Percentiles rank a stretch among this genome's conserved stretches.
These are phyloP conservation scores for Arbutus unedo DNA, from an alignment of 148 eudicot genomes.

Conservation along the genomic window DNA sequence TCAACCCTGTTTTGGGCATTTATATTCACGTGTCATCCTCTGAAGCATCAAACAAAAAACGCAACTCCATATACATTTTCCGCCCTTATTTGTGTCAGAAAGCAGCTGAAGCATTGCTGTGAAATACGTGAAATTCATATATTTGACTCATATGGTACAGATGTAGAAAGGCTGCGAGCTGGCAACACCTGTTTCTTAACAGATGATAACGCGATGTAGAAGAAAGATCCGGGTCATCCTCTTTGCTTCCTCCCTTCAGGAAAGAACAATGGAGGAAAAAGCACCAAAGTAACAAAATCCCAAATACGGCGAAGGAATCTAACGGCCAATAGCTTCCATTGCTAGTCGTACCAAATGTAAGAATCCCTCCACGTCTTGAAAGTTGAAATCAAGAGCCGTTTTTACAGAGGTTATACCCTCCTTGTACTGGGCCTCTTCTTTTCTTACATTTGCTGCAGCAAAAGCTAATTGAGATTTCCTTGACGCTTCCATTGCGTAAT, in stretches of 20 bases:
- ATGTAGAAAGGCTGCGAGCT: slow-evolving; percentile 18
- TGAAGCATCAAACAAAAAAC: neutral
- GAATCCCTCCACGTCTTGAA: slow-evolving; percentile 81
- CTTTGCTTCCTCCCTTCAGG: slow-evolving; percentile 2
- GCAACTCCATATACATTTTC: neutral
- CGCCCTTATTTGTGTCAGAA: neutral
- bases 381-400: slow-evolving; percentile 87
- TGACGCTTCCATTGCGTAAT: slow-evolving; percentile 93
- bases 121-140: neutral
- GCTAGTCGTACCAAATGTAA: slow-evolving; percentile 84
- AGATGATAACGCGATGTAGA: slow-evolving; percentile 1
- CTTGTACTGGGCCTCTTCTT: slow-evolving; percentile 33
- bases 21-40: neutral
- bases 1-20: slow-evolving; percentile 4
- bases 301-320: neutral
- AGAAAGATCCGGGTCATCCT: neutral
- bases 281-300: neutral
- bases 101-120: slow-evolving; percentile 12
- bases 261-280: slow-evolving; percentile 2
- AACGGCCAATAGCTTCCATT: slow-evolving; percentile 64
- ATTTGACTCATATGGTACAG: slow-evolving; percentile 11
- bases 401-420: slow-evolving; percentile 59
- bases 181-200: neutral
- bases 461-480: slow-evolving; percentile 77
- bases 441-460: slow-evolving; percentile 55